Base-by-base conservation (phyloP, 495 filamentous ascomycete species). In the Margaritispora aquatica region DNA sequence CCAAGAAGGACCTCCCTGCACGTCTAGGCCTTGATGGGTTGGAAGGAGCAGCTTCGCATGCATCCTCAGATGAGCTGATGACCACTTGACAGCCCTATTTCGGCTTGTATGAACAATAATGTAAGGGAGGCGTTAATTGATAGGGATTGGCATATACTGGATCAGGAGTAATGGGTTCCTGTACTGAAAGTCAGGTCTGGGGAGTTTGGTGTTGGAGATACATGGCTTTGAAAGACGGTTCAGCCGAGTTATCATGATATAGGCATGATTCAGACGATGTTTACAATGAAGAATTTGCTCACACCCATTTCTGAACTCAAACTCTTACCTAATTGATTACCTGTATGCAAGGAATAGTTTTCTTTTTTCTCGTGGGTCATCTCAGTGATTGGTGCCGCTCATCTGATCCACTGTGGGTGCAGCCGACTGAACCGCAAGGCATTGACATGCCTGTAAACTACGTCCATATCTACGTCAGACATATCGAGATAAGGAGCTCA, bases 1-100 rank as follows among this genome's bases (percentile, higher is more conserved):
- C 80, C 34, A 92, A 88, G 66, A 88, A 83, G 64, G 83, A 92
- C 62, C 70, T 97, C 9, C 94, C 90, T 1, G 77, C 84, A 20
- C 74, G 73, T 36, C 75, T 96, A 52, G 85, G 88, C 26, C 74
- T 96, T 41, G 38, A 44, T 44, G 90, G 89, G 9, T 78, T 96
- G 2, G 79, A 81, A 66, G 71, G 66, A 62, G 79, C 71, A 59
- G 67, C 69, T 46, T 61, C 63, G 62, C 78, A 71, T 59, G 69
- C 69, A 49, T 61, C 63, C 55, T 36, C 56, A 54, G 79, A 82
- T 13, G 84, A 87, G 58, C 72, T 75, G 15, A 87, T 87, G 83
- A 78, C 87, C 49, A 82, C 78, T 54, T 68, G 55, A 65, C 19
- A 38, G 51, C 27, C 38, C 19, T 3, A n/a, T 15, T 4, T 34